Base-by-base conservation (phyloP, 1,139 yeast species). In the Blastobotrys aristatus region DNA sequence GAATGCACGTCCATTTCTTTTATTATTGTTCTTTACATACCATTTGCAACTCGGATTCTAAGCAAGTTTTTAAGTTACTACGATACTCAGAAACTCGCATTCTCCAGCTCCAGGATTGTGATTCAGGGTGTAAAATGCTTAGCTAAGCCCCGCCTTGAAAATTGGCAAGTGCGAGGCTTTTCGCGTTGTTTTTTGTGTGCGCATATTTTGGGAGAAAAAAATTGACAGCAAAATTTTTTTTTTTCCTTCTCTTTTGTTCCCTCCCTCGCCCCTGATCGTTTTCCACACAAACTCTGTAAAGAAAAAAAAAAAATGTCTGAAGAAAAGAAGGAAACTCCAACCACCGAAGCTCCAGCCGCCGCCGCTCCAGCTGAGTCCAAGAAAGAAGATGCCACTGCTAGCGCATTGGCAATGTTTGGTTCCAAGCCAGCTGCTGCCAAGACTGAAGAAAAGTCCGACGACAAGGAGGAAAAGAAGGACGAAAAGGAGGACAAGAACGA, bases 391-490 rank as follows among this genome's bases (percentile, higher is more conserved):
- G 33, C 37, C 20, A 32, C 44, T 21, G 40, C 46, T n/a, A 35
- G 26, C 35, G 49, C 45, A 17, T 43, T 45, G 24, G 49, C 52
- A 29, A 49, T 49, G 52, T 49, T 49, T 38, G 52, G 52, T 17
- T 40, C 67, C 37, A 66, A 70, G 54, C 38, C 38, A 31, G 51
- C 47, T 37, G 47, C 52, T 38, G 45, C 53, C 41, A 48, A 48
- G 32, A 46, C 37, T 31, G 57, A 50, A 46, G 56, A 47, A 47
- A 46, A 50, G 34, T 50, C 48, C 43, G 49, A 48, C 29, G 52
- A 50, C 14, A 65, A 63, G 47, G 64, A 63, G 50, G 63, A 70
- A 47, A 58, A 64, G 22, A 67, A 67, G 22, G 52, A 47, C 14
- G 51, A 54, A 48, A 39, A 43, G 39, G 54, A 48, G 39, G 53